These are phyloP conservation scores for Calonectria naviculata DNA, from an alignment of 2,329 filamentous ascomycete species.

Conservation along the genomic window DNA sequence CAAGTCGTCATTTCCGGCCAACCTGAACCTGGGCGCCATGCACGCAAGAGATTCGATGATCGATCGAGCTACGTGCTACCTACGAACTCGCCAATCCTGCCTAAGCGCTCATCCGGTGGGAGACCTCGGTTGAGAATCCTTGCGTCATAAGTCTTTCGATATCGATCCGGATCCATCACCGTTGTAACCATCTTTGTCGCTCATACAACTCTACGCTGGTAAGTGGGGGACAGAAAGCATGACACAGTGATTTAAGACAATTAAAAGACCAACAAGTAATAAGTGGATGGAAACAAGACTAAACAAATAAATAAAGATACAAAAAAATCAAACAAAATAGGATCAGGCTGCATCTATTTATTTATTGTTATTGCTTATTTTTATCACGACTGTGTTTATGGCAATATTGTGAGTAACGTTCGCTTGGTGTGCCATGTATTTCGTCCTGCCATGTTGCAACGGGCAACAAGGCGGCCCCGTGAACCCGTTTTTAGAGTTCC, in stretches of 20 bases:
- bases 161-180: constrained; percentile 17
- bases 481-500: constrained; percentile 2
- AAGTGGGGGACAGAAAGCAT: no score
- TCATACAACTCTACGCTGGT: not conserved
- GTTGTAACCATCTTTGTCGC: not conserved
- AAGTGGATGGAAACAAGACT: no score
- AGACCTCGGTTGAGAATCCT: constrained; percentile 10
- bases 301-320: no score
- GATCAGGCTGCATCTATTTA: no score
- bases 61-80: not conserved
- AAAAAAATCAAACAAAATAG: no score
- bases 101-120: not conserved
- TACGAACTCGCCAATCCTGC: not conserved
- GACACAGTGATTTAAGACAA: no score
- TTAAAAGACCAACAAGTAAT: no score
- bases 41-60: not conserved
- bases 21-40: not conserved
- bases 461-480: not conserved
- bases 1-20: constrained; percentile 3
- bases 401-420: no score
- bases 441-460: constrained; percentile 11
- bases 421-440: no score
- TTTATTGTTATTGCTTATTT: no score
- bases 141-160: constrained; percentile 21
- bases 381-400: no score